Evolutionary conservation across 2,329 filamentous ascomycete species (phyloP).

Genomic region (Arthrobotrys sinensis): DNA sequence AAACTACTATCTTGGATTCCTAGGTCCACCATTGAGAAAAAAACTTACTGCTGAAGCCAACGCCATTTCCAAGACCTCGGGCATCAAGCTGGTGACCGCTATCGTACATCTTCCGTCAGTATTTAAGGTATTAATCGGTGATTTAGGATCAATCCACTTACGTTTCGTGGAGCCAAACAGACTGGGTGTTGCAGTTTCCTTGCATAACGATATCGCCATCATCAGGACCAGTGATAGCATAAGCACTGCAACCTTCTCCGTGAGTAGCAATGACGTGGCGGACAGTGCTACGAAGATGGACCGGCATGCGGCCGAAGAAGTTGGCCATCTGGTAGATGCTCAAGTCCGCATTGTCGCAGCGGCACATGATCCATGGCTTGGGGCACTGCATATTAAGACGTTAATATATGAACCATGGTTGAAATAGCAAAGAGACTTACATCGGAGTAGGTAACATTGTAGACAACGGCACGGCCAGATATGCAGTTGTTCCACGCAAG

Average conservation of each 20-base stretch:
- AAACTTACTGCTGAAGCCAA: conserved; percentile 46
- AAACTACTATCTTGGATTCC: neutral
- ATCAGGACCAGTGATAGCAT: conserved; percentile 47
- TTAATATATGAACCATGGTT: neutral
- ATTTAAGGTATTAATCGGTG: neutral
- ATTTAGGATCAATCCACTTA: conserved; percentile 2
- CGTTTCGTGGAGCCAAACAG: conserved; percentile 49
- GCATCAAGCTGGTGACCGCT: conserved; percentile 53
- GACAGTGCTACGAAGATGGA: conserved; percentile 47
- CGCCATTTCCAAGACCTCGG: conserved; percentile 32
- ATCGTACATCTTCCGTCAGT: neutral
- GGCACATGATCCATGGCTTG: conserved; percentile 46
- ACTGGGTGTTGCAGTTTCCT: conserved; percentile 50
- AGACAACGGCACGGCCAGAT: conserved; percentile 41
- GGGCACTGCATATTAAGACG: conserved; percentile 4
- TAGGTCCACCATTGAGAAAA: neutral
- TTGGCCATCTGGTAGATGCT: conserved; percentile 50
- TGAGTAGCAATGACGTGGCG: conserved; percentile 47
- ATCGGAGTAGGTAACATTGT: conserved; percentile 45
- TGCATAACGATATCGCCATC: conserved; percentile 55
- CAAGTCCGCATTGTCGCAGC: conserved; percentile 52
- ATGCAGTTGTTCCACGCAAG: conserved; percentile 46
- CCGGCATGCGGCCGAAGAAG: conserved; percentile 53
- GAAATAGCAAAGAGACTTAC: conserved; percentile 12
- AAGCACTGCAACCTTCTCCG: conserved; percentile 42